These are phyloP conservation scores for Saprolegnia parasitica DNA, from an alignment of 352 stramenopile genomes.

Conservation along the genomic window DNA sequence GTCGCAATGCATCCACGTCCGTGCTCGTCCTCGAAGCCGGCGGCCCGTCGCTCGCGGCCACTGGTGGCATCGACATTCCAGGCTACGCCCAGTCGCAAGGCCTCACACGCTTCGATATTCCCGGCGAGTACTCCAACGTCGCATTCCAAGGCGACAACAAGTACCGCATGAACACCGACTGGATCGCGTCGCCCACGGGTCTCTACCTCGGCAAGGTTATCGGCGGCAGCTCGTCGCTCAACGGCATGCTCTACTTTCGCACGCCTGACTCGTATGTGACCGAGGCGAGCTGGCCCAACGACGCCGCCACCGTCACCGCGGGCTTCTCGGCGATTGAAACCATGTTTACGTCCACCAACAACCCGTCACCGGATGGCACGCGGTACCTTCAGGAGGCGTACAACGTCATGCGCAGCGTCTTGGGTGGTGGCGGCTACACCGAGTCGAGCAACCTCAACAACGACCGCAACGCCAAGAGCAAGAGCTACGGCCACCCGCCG, in stretches of 20 bases:
- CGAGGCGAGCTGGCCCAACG: slow-evolving; percentile 48
- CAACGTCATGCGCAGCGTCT: slow-evolving; percentile 39
- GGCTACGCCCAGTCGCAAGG: slow-evolving; percentile 36
- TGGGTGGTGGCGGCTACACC: slow-evolving; percentile 37
- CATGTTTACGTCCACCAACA: slow-evolving; percentile 44
- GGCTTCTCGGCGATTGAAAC: slow-evolving; percentile 54
- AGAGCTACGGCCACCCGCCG: slow-evolving; percentile 50
- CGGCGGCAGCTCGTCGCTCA: slow-evolving; percentile 80
- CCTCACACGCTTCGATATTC: slow-evolving; percentile 67
- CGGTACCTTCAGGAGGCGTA: slow-evolving; percentile 55
- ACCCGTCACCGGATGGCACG: slow-evolving; percentile 44
- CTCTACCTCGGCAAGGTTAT: slow-evolving; percentile 73
- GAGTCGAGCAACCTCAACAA: slow-evolving; percentile 43
- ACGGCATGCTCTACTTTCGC: slow-evolving; percentile 80
- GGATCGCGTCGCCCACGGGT: slow-evolving; percentile 37
- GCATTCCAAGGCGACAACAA: slow-evolving; percentile 47
- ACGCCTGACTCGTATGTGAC: slow-evolving; percentile 47
- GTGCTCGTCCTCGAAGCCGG: slow-evolving; percentile 22
- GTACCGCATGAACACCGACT: slow-evolving; percentile 43
- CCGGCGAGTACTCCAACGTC: slow-evolving; percentile 48
- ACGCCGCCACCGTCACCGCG: slow-evolving; percentile 50
- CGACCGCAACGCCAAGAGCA: slow-evolving; percentile 51
- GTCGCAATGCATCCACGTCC: slow-evolving; percentile 29
- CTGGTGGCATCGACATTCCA: slow-evolving; percentile 42
- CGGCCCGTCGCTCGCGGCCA: slow-evolving; percentile 31